These are phyloP conservation scores for Clarireedia hainanense DNA, from an alignment of 2,329 filamentous ascomycete genomes.

Conservation along the genomic window DNA sequence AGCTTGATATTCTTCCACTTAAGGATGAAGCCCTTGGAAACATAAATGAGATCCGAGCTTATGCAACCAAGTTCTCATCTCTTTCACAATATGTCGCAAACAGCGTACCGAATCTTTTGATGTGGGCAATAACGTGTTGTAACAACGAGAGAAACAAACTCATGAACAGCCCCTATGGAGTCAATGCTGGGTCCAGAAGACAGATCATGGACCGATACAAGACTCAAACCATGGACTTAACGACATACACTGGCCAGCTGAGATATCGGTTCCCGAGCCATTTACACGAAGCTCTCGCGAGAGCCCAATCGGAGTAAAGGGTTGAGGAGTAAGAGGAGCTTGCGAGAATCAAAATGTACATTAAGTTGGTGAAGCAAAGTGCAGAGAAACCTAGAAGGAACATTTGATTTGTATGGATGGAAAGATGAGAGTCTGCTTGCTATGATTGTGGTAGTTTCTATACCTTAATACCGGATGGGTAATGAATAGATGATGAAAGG, in stretches of 20 bases:
- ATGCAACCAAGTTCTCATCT: constrained; percentile 71
- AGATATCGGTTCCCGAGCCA: constrained; percentile 82
- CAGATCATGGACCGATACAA: constrained; percentile 63
- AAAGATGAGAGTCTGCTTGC: background rate
- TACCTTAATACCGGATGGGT: background rate
- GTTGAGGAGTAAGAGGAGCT: background rate
- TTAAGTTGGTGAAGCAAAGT: background rate
- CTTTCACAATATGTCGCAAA: constrained; percentile 75
- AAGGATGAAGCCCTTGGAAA: constrained; percentile 55
- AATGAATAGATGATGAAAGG: background rate
- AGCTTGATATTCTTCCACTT: constrained; percentile 72
- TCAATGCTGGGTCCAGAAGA: constrained; percentile 56
- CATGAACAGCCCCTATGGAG: constrained; percentile 64
- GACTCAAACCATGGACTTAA: constrained; percentile 80
- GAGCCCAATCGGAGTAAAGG: constrained; percentile 41
- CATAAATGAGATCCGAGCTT: constrained; percentile 68
- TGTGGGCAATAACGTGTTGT: constrained; percentile 90
- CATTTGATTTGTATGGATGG: constrained; percentile 3
- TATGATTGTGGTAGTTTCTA: background rate
- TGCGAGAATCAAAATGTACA: background rate
- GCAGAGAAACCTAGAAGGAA: background rate
- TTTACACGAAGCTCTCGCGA: constrained; percentile 80
- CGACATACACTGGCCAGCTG: constrained; percentile 88
- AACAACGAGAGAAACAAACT: constrained; percentile 68
- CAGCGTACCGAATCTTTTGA: constrained; percentile 82